phyloP scores from a whole-genome alignment of 495 filamentous ascomycete species.

The Aspergillus bridgeri region DNA sequence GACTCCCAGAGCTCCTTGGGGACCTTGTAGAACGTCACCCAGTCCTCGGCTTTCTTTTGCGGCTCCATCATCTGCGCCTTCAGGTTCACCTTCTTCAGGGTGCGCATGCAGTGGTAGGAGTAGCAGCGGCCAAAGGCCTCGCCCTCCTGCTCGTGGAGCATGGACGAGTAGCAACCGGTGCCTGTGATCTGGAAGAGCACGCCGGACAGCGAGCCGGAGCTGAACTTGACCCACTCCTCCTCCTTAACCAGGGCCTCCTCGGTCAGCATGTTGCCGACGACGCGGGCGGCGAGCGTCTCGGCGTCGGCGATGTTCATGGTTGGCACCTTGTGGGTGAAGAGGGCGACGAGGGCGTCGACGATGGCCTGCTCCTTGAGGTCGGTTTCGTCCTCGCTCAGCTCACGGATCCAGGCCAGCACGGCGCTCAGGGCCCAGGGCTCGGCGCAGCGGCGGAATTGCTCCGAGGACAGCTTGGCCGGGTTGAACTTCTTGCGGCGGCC shows the following conservation, averaged over 20 bases:
- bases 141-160: conserved; percentile 69
- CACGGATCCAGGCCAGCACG: conserved; percentile 81
- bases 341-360: conserved; percentile 78
- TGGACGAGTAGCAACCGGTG: conserved; percentile 83
- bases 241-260: conserved; percentile 78
- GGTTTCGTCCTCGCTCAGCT: conserved; percentile 77
- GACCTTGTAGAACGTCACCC: conserved; percentile 87
- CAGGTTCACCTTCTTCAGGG: conserved; percentile 89
- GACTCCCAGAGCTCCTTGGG: conserved; percentile 68
- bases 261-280: conserved; percentile 77
- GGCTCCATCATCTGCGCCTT: conserved; percentile 65
- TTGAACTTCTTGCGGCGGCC: conserved; percentile 75
- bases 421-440: conserved; percentile 94
- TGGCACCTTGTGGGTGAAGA: conserved; percentile 94
- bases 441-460: conserved; percentile 78
- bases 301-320: conserved; percentile 99
- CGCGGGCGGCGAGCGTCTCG: conserved; percentile 74
- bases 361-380: conserved; percentile 82
- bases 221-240: conserved; percentile 98
- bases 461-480: conserved; percentile 77
- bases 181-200: conserved; percentile 94
- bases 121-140: conserved; percentile 76
- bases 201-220: conserved; percentile 68
- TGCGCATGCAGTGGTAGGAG: conserved; percentile 88
- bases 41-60: conserved; percentile 70